Evolutionary conservation across 169 alveolate species (phyloP).

Genomic region (Theileria orientalis): DNA sequence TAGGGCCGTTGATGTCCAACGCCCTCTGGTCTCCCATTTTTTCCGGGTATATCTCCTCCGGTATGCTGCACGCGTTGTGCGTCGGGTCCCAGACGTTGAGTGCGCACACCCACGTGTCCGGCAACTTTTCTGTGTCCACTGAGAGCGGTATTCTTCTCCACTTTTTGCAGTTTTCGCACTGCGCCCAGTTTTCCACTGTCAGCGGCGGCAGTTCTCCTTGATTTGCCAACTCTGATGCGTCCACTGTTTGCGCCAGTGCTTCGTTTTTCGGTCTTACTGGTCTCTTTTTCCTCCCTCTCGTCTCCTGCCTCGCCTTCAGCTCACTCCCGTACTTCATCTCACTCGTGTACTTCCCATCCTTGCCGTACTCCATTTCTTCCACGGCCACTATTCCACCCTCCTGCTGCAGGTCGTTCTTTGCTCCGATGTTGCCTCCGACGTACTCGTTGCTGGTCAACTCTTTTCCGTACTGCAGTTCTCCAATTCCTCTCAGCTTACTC

Average conservation of each 20-base stretch:
- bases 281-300: background rate
- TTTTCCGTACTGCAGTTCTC: too few relatives aligned
- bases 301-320: background rate
- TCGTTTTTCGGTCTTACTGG: background rate
- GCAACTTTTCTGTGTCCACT: slow-evolving; percentile 66
- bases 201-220: slow-evolving; percentile 39
- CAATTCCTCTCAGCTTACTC: too few relatives aligned
- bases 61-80: slow-evolving; percentile 44
- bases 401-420: too few relatives aligned
- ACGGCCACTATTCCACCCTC: background rate
- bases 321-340: background rate
- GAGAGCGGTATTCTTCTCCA: slow-evolving; percentile 70
- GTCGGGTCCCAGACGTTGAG: slow-evolving; percentile 72
- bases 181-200: slow-evolving; percentile 77
- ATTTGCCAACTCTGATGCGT: too few relatives aligned
- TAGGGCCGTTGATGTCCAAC: background rate
- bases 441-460: too few relatives aligned
- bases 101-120: slow-evolving; percentile 77
- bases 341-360: background rate
- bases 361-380: background rate
- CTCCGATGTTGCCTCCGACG: too few relatives aligned
- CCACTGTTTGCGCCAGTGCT: background rate
- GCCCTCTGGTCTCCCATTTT: background rate
- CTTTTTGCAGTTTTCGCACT: slow-evolving; percentile 74
- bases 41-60: slow-evolving; percentile 54